phyloP scores from a whole-genome alignment of 495 filamentous ascomycete genomes.

The Hypoxylon cercidicola region DNA sequence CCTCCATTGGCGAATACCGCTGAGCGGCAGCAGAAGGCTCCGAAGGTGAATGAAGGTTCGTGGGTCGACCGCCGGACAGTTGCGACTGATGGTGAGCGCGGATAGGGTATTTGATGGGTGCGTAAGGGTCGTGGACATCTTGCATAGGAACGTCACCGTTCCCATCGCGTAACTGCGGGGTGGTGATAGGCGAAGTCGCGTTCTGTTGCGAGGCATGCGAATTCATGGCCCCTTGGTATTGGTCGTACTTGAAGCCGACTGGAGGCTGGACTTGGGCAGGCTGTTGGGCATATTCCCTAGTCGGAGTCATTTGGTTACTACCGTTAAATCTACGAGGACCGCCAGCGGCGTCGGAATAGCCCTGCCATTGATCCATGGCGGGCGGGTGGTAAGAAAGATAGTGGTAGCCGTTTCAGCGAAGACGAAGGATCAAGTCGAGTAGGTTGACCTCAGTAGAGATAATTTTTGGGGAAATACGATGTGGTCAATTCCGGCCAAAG shows the following conservation, averaged over 20 bases:
- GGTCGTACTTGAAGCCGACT: conserved; percentile 77
- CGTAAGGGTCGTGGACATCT: conserved; percentile 84
- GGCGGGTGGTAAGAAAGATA: conserved; percentile 37
- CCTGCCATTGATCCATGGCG: conserved; percentile 69
- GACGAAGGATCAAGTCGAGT: conserved; percentile 12
- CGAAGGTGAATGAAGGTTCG: conserved; percentile 68
- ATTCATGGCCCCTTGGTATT: conserved; percentile 70
- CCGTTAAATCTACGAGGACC: conserved; percentile 63
- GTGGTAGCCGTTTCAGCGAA: conserved; percentile 19
- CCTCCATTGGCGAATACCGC: conserved; percentile 95
- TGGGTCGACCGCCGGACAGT: conserved; percentile 57
- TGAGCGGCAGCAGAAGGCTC: conserved; percentile 86
- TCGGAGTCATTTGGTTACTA: conserved; percentile 55
- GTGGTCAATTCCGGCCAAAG: conserved; percentile 36
- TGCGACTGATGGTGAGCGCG: conserved; percentile 72
- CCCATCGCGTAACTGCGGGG: conserved; percentile 74
- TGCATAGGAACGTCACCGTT: conserved; percentile 93
- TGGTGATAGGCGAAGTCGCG: conserved; percentile 71
- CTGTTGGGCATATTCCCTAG: conserved; percentile 59
- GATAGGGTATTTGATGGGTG: conserved; percentile 81
- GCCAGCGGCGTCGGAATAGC: conserved; percentile 58
- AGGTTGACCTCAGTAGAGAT: conserved; percentile 23
- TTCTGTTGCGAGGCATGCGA: conserved; percentile 66
- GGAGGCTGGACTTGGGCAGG: conserved; percentile 68
- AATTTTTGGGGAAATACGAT: conserved; percentile 34